Evolutionary conservation across 1,284 basidiomycete species (phyloP), one percentile per base, ranked within the genome.

Genomic region (Exobasidium cylindrosporum): DNA sequence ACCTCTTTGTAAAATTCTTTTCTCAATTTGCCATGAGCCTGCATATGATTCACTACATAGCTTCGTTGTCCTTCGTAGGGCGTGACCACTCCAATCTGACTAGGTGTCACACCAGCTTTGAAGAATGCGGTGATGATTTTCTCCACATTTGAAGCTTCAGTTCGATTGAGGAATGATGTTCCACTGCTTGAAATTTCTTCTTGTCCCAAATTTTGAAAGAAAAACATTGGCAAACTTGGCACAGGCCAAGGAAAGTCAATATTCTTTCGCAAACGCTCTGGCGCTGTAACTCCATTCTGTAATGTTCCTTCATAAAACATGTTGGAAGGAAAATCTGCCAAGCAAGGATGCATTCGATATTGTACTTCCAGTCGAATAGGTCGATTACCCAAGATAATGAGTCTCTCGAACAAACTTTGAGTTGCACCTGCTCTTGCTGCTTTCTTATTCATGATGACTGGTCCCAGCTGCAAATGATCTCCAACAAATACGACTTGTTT

Each of bases 371-470:
- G 86, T 66, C 96, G 92, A 75, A 98, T 98, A 21, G 96, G 96
- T 26, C 92, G 87, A 81, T 98, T 98, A 53, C 90, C 89, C 60
- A 98, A 88, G 55, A 97, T 85, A 68, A 98, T 93, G 56, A 99
- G 87, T 43, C 96, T 89, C 81, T 99, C 96, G 76, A 99, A 98
- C 26, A 99, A 87, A 1, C 94, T 97, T 80, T 97, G 94, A 0
- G 93, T 97, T 47, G 98, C 85, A 30, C 96, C 96, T 0, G 96
- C 96, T 14, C 92, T 88, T 0, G 96, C 96, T 0, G 95, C 96
- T 81, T 98, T 97, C 86, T 97, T 98, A 87, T 97, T 98, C 96
- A 98, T 98, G 80, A 99, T 97, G 72, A 97, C 96, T 7, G 96
- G 96, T 0, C 96, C 96, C 54, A 98, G 88, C 85, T 99, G 96